Evolutionary conservation across 352 stramenopile genomes (phyloP), one percentile per base, ranked within the genome.

Genomic region (Phytophthora sansomeana): DNA sequence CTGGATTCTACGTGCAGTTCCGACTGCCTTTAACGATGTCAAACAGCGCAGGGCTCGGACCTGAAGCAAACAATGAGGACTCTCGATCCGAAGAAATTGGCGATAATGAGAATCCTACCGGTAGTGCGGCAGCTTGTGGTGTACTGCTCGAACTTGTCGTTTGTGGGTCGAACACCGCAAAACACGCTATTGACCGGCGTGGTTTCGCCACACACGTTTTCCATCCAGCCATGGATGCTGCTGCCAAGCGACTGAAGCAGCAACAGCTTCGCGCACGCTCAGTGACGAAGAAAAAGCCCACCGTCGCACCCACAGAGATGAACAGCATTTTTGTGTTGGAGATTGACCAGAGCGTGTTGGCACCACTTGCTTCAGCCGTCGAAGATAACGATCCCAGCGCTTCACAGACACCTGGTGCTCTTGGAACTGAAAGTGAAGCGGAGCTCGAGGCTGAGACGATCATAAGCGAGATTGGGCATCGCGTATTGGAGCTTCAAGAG

Each of bases 1-100:
- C 69, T 0, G 83, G 83, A 1, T 73, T 78, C 39, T 92, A 89
- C 69, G 36, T 92, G 29, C 83, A 92, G 57, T 77, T 92, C 36
- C 61, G 88, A n/a, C 53, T 90, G 0, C 75, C 79, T 6, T 51
- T 72, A 14, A 59, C 32, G 13, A 26, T 39, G 13, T 14, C 7
- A 8, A 52, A 16, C 28, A 52, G 11, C 16, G 7, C 39, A 46
- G 17, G 14, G 7, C 4, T 43, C 21, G 46, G 24, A 3, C 32
- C 35, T 2, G 48, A 62, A 5, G 33, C 46, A 3, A 46, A 30
- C 16, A 58, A 60, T n/a, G 55, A 21, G 21, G 56, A 68, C 46
- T 14, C 35, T 39, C 17, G 46, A 50, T 52, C 48, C 29, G 58
- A 77, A 9, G 58, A 50, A 16, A 48, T 41, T n/a, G 39, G 43